phyloP scores from a whole-genome alignment of 1,139 yeast genomes.

The Yamadazyma dendronema region DNA sequence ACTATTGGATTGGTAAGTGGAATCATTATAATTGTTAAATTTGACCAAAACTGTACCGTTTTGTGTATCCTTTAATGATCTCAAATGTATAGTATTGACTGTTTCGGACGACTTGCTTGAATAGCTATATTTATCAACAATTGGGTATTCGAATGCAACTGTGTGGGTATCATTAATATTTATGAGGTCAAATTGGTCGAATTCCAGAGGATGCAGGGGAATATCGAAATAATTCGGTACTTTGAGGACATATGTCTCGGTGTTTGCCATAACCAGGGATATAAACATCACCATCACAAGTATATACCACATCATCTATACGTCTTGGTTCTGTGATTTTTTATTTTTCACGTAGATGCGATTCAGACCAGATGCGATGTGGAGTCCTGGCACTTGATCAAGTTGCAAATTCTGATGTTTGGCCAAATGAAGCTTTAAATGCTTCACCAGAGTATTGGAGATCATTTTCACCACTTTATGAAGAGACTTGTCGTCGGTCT shows the following conservation, averaged over 20 bases:
- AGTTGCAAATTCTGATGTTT: neutral
- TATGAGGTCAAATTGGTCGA: slow-evolving; percentile 3
- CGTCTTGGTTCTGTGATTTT: neutral
- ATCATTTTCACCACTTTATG: slow-evolving; percentile 1
- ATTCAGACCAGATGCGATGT: slow-evolving; percentile 3
- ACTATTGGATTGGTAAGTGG: slow-evolving; percentile 29
- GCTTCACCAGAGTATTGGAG: neutral
- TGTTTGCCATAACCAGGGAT: slow-evolving; percentile 26
- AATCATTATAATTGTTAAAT: slow-evolving; percentile 34
- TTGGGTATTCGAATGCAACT: slow-evolving; percentile 31
- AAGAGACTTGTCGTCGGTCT: slow-evolving; percentile 7
- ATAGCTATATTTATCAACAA: slow-evolving; percentile 16
- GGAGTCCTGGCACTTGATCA: slow-evolving; percentile 4
- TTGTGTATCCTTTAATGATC: slow-evolving; percentile 16
- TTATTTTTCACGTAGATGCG: neutral
- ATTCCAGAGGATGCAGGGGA: slow-evolving; percentile 19
- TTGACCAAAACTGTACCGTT: slow-evolving; percentile 25
- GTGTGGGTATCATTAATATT: slow-evolving; percentile 26
- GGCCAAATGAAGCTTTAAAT: slow-evolving; percentile 3
- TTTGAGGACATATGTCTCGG: slow-evolving; percentile 33
- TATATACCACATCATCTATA: neutral
- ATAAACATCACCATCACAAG: neutral
- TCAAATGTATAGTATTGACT: slow-evolving; percentile 7
- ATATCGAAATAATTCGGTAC: slow-evolving; percentile 39
- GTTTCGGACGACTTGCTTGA: neutral